Base-by-base conservation (phyloP, 208 protist genomes). In the Leishmania mexicana region DNA sequence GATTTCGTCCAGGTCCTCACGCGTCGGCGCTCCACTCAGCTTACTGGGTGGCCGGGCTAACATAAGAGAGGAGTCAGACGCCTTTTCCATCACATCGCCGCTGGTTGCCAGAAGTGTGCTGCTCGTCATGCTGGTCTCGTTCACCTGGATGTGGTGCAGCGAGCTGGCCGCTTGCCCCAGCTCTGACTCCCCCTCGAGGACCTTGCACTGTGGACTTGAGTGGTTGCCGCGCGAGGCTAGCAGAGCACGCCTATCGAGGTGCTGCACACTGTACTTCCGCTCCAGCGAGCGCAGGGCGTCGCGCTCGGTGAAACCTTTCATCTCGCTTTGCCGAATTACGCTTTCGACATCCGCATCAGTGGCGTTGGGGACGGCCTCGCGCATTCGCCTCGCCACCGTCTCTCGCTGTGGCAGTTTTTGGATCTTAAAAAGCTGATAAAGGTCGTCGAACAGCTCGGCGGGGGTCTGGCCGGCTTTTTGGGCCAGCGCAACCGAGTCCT, bases 1-100 rank as follows among this genome's bases (percentile, higher is more conserved):
- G 45, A 93, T 83, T 31, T 90, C 85, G 51, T 94, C 91, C 73
- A 92, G 77, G 24, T 75, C 79, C 42, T 84, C 88, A 19, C 87
- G 80, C 7, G 84, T 88, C 19, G 81, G 85, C 1, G 84, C 85
- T 0, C 78, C 78, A 31, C 74, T 88, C 28, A 92, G 73, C 68
- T 77, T 75, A 38, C 81, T 87, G 11, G 77, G 15, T 6, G 68
- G 57, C 8, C 60, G 74, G 6, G 54, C 40, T 6, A 80, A 62
- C 51, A 73, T 74, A 1, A 73, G 76, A 2, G 76, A 74, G 4
- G 62, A 28, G 42, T 57, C 58, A n/a, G 53, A 21, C 40, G 21
- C 24, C 19, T 2, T 31, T n/a, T 67, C 38, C 57, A 21, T 19
- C 11, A 28, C 47, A 42, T 21, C 75, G 15, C 31, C 75, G 24